Evolutionary conservation across 1,284 basidiomycete species (phyloP).

Genomic region (Rhodotorula sp.): DNA sequence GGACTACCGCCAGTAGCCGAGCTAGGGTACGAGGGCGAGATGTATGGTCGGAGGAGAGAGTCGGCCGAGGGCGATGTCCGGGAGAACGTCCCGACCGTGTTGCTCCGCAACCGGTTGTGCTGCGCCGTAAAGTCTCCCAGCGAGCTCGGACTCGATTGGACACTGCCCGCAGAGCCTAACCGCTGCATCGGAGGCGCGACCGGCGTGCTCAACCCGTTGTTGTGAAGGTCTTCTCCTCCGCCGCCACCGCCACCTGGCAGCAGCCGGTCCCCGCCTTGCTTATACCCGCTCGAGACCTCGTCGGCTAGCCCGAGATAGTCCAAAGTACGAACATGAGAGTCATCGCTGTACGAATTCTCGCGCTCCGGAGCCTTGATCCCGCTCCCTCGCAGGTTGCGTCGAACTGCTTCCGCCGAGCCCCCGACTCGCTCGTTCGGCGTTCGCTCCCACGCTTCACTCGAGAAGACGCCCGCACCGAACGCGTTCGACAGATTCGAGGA

Average conservation of each 20-base stretch:
- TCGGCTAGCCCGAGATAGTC: slow-evolving; percentile 93
- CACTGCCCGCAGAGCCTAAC: slow-evolving; percentile 28
- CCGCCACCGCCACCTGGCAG: not conserved
- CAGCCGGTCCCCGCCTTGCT: not conserved
- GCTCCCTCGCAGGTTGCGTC: slow-evolving; percentile 4
- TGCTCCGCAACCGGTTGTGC: slow-evolving; percentile 25
- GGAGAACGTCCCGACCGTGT: slow-evolving; percentile 37
- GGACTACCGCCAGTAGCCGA: not conserved
- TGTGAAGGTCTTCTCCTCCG: not conserved
- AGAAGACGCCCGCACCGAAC: slow-evolving; percentile 65
- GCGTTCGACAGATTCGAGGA: slow-evolving; percentile 71
- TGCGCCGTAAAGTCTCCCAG: slow-evolving; percentile 2
- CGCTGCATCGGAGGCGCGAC: slow-evolving; percentile 26
- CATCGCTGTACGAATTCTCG: slow-evolving; percentile 57
- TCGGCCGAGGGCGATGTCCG: slow-evolving; percentile 5
- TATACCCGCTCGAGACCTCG: slow-evolving; percentile 8
- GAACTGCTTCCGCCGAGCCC: not conserved
- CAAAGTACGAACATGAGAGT: slow-evolving; percentile 86
- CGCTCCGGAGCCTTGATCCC: slow-evolving; percentile 30
- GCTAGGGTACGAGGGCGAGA: slow-evolving; percentile 13
- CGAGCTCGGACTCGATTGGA: slow-evolving; percentile 8
- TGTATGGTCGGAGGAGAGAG: slow-evolving; percentile 11
- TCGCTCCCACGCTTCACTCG: slow-evolving; percentile 36
- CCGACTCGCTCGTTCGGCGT: slow-evolving; percentile 9
- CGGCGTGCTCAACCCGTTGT: not conserved